Evolutionary conservation across 1,284 basidiomycete species (phyloP).

Genomic region (Irpex sp.): DNA sequence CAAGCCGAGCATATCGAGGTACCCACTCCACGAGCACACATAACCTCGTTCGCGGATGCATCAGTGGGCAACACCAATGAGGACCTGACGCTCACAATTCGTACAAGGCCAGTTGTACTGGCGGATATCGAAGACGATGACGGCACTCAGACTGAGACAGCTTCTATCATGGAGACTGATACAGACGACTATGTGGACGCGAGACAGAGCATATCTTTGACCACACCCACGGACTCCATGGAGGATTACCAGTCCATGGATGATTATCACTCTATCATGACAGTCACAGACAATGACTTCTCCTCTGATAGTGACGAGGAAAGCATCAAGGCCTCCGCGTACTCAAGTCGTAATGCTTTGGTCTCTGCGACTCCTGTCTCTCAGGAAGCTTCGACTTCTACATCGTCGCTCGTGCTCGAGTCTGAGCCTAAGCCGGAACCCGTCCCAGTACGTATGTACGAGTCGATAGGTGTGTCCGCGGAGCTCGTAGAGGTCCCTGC

Average conservation of each 20-base stretch:
- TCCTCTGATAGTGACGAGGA: conserved; percentile 43
- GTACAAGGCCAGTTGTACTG: conserved; percentile 32
- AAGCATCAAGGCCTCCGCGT: conserved; percentile 63
- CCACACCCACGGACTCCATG: conserved; percentile 52
- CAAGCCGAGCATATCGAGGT: conserved; percentile 6
- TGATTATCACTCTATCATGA: conserved; percentile 76
- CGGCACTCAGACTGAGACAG: conserved; percentile 59
- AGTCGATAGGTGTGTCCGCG: conserved; percentile 36
- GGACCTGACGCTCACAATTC: conserved; percentile 43
- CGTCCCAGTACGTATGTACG: conserved; percentile 28
- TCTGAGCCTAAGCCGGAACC: not conserved
- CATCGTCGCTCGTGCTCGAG: conserved; percentile 3
- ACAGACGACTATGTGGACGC: conserved; percentile 84
- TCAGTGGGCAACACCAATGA: conserved; percentile 37
- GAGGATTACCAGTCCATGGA: conserved; percentile 63
- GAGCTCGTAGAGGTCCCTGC: conserved; percentile 25
- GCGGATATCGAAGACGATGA: conserved; percentile 44
- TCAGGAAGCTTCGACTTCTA: conserved; percentile 15
- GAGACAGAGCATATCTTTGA: conserved; percentile 63
- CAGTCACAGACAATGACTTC: conserved; percentile 67
- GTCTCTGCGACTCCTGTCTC: conserved; percentile 24
- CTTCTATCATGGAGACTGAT: conserved; percentile 62
- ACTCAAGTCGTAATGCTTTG: conserved; percentile 32
- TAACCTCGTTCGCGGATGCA: conserved; percentile 13
- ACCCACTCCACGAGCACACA: conserved; percentile 3